Base-by-base conservation (phyloP, 2,329 filamentous ascomycete genomes). In the Fusarium zealandicum region DNA sequence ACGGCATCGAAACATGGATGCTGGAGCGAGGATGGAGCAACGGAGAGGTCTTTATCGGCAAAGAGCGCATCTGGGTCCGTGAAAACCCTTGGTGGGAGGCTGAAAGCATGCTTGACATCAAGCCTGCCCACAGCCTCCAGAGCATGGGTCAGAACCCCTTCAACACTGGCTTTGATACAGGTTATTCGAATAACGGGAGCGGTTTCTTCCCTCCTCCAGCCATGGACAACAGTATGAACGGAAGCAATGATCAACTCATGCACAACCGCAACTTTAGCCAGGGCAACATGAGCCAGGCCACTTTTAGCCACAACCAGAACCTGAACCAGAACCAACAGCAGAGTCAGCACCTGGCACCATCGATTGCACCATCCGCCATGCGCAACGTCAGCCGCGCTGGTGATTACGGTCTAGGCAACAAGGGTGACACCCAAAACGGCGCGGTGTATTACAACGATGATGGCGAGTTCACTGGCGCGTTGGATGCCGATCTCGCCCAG, bases 21-120 rank as follows among this genome's bases (percentile, higher is more conserved):
- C 82, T 98, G 42, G 93, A 98, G 75, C 87, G 95, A 53, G 95
- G 95, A 2, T 99, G 95, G 95, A 97, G 92, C 76, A 99, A 99
- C 65, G 95, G 95, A 32, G 95, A 98, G 75, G 92, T 98, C 2
- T 86, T 96, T 5, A 81, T 98, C 27, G 95, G 95, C 49, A 88
- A 87, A 52, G 92, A 98, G 73, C 90, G 95, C 27, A 87, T 99
- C 35, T 99, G 95, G 95, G 93, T 98, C 79, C 86, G 93, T 42
- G 95, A 99, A 74, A 83, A 80, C 51, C 90, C 93, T 2, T 99
- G 95, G 93, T 98, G 93, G 93, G 93, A 98, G 74, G 93, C 93
- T 5, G 95, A 99, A 76, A 90, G 85, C 57, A 96, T 97, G 90
- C 86, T 98, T 22, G 95, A 99, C 69, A 80, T 96, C 66, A 93